Evolutionary conservation across 345 rosid genomes (phyloP), one percentile per base, ranked within the genome.

Genomic region (Trapa bicornis): DNA sequence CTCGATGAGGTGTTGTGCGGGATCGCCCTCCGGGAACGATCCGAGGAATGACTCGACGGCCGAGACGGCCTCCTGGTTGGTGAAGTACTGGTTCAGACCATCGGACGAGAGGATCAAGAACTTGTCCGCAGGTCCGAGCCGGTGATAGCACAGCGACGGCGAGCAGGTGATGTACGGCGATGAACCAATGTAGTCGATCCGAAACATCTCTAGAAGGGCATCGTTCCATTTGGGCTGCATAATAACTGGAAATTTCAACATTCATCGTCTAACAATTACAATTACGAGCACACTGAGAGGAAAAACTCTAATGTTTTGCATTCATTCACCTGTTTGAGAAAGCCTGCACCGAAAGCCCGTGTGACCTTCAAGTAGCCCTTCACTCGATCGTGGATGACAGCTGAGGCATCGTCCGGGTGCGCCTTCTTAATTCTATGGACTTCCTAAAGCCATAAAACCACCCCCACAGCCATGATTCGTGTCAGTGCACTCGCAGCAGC

Each of bases 271-370:
- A 7, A 22, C 29, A 22, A 22, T 14, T 47, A 14, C 0, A 0
- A 47, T 47, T 47, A 10, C 52, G 2, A 3, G 4, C 0, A 47
- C 15, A 3, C 10, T 12, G 15, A 47, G 16, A 12, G 13, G 16
- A 14, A 47, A 50, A 15, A 63, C 15, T 63, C 9, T n/a, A 47
- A 17, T 14, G 2, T 63, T 61, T 12, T 22, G 29, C 29, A 22
- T 22, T 22, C 47, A 35, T 6, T 36, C 81, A 92, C 98, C 91
- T 90, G 90, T 74, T 93, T 93, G 61, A 93, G 92, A 78, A 90
- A 90, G n/a, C 97, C 98, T 32, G 93, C 96, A 4, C 98, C 97
- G 57, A 93, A 93, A 16, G 98, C 98, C 9, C 98, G 88, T 73
- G 96, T 92, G 72, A 89, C 96, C 80, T 86, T 92, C 82, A 93